Conservation (phyloP, 768 basidiomycete species). For the Phylloporus arenicola region DNA sequence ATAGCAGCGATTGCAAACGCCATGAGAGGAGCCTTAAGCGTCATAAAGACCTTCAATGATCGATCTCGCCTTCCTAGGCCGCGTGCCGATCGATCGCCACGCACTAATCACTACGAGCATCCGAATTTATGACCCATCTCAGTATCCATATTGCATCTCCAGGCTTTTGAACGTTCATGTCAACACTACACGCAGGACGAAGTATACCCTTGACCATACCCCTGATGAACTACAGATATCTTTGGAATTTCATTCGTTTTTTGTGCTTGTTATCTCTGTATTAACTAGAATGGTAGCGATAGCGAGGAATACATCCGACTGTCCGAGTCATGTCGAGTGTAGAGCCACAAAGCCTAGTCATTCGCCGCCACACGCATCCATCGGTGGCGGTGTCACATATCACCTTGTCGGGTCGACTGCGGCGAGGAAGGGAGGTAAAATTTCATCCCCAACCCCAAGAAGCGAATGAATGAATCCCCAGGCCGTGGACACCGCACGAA, state of each 20-base stretch:
- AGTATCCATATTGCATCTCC: constrained; percentile 6
- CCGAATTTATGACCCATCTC: constrained; percentile 7
- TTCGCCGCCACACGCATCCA: background rate
- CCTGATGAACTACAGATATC: constrained; percentile 3
- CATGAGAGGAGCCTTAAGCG: constrained; percentile 32
- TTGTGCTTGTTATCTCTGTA: constrained; percentile 5
- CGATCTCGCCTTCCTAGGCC: constrained; percentile 3
- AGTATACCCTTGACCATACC: constrained; percentile 22
- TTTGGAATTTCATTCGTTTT: background rate
- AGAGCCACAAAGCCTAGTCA: background rate
- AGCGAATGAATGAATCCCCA: background rate
- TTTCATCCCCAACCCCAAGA: background rate
- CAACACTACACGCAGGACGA: constrained; percentile 10
- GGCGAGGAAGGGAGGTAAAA: background rate
- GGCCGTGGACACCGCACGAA: background rate
- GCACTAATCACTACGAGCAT: constrained; percentile 3
- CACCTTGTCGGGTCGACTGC: background rate
- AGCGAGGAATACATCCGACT: background rate
- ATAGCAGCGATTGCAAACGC: constrained; percentile 31
- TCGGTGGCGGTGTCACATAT: constrained; percentile 10
- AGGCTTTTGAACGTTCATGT: background rate
- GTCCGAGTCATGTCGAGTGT: background rate
- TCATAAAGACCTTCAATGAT: constrained; percentile 22
- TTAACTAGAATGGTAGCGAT: constrained; percentile 6
- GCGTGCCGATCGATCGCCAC: constrained; percentile 22